These are phyloP conservation scores for Monosporozyma servazzii DNA, from an alignment of 805 yeast genomes.

Conservation along the genomic window DNA sequence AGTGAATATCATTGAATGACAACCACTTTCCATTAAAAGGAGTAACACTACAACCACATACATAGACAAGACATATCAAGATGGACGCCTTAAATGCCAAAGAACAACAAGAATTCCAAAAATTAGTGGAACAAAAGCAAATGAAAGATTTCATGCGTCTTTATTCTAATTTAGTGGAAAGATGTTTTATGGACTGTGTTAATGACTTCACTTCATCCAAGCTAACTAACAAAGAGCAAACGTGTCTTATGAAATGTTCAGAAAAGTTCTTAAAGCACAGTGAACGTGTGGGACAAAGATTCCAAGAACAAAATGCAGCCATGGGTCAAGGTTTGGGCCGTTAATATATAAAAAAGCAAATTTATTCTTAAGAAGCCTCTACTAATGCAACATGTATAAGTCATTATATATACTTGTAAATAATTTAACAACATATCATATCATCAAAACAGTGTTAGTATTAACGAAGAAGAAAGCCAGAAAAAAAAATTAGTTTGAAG, in stretches of 20 bases:
- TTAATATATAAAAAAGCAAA: constrained; percentile 4
- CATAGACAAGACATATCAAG: constrained; percentile 13
- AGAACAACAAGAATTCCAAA: constrained; percentile 96
- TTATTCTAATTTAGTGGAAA: constrained; percentile 89
- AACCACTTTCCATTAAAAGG: background rate
- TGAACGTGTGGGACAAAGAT: constrained; percentile 96
- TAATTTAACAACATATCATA: background rate
- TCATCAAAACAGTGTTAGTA: background rate
- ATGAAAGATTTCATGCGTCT: constrained; percentile 98
- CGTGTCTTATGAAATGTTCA: constrained; percentile 84
- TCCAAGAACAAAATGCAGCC: constrained; percentile 92
- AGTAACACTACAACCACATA: background rate
- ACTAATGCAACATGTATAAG: background rate
- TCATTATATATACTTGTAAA: background rate
- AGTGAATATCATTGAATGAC: background rate
- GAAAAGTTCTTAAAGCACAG: constrained; percentile 97
- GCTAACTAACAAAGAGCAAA: constrained; percentile 73
- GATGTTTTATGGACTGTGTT: constrained; percentile 96
- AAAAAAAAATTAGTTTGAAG: background rate
- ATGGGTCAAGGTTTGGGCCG: constrained; percentile 61
- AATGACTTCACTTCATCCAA: constrained; percentile 93
- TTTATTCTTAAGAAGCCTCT: background rate
- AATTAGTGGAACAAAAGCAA: constrained; percentile 91
- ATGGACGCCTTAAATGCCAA: constrained; percentile 94
- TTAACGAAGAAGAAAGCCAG: too few relatives aligned